Evolutionary conservation across 441 rosid genomes (phyloP).

Genomic region (Erodium moschatum): DNA sequence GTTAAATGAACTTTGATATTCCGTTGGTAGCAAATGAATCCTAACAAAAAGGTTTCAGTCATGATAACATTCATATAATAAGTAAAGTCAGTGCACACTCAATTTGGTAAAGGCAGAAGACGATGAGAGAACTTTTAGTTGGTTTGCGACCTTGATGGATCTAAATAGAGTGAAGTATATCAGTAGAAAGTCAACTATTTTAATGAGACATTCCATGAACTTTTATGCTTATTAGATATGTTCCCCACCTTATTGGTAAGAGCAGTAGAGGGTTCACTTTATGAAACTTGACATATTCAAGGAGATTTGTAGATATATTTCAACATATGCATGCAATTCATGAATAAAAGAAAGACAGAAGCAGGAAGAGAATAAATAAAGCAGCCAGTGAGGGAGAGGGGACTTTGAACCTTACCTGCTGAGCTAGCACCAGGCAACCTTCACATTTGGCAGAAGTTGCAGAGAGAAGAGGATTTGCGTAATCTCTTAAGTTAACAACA

Average conservation of each 20-base stretch:
- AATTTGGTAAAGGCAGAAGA: background rate
- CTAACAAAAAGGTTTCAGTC: background rate
- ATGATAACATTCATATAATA: background rate
- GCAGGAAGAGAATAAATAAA: slow-evolving; percentile 8
- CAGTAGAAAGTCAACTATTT: background rate
- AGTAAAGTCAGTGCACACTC: background rate
- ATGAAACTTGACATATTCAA: background rate
- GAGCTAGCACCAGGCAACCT: slow-evolving; percentile 85
- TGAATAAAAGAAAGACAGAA: background rate
- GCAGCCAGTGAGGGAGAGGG: slow-evolving; percentile 9
- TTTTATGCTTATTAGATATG: background rate
- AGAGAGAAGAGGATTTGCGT: slow-evolving; percentile 75
- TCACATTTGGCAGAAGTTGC: slow-evolving; percentile 81
- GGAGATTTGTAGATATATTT: background rate
- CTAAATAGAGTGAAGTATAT: slow-evolving; percentile 1
- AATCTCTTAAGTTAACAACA: slow-evolving; percentile 66
- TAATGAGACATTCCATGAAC: background rate
- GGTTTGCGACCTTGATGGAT: background rate
- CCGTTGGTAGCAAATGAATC: background rate
- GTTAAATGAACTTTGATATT: background rate
- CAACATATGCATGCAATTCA: background rate
- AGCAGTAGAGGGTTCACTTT: background rate
- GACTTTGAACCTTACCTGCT: slow-evolving; percentile 57
- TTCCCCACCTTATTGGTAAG: background rate
- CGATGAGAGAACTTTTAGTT: slow-evolving; percentile 1